These are phyloP conservation scores for Calendula officinalis DNA, from an alignment of 129 eudicot genomes.

Conservation along the genomic window DNA sequence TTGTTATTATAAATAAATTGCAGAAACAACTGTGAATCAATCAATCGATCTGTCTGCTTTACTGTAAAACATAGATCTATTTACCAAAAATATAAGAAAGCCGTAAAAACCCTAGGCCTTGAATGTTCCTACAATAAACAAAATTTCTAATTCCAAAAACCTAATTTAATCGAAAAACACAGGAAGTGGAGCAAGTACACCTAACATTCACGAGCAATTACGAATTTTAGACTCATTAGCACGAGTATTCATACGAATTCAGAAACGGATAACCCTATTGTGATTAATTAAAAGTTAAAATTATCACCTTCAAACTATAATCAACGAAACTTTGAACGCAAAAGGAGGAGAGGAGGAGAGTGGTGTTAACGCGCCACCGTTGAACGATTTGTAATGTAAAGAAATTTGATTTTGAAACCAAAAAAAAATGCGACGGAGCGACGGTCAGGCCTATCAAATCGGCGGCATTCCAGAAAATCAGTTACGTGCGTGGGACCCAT, in stretches of 20 bases:
- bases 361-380: conserved; percentile 30
- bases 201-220: not conserved
- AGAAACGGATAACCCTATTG: not conserved
- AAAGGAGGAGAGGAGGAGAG: conserved; percentile 4
- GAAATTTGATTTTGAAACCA: conserved; percentile 8
- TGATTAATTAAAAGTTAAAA: not conserved
- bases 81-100: not conserved
- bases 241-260: not conserved
- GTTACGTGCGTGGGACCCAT: conserved; percentile 34
- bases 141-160: conserved; percentile 6
- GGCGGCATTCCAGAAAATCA: conserved; percentile 28
- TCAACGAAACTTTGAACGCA: not conserved
- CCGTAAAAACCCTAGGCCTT: not conserved
- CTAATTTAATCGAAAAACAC: not conserved
- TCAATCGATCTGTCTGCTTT: not conserved
- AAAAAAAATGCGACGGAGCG: conserved; percentile 20
- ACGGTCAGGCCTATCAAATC: conserved; percentile 7
- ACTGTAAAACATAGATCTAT: not conserved
- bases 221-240: not conserved
- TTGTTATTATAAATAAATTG: too few species aligned
- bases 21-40: too few species aligned
- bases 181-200: conserved; percentile 5
- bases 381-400: not conserved
- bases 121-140: not conserved
- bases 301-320: conserved; percentile 11